These are phyloP conservation scores for Botryosphaeria dothidea DNA, from an alignment of 2,329 filamentous ascomycete genomes.

Conservation along the genomic window DNA sequence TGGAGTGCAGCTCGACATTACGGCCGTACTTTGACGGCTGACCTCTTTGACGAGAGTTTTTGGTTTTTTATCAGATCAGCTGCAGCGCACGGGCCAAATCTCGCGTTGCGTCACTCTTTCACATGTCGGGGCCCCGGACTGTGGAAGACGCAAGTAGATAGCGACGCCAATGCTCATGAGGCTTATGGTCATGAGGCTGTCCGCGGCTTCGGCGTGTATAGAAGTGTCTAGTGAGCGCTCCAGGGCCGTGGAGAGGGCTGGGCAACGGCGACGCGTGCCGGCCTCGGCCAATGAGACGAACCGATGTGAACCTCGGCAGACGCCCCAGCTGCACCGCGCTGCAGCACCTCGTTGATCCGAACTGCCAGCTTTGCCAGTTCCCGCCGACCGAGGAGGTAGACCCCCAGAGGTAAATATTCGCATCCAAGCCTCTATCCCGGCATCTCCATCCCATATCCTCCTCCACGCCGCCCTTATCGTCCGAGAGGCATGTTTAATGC, in stretches of 20 bases:
- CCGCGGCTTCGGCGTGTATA: neutral
- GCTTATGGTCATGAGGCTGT: neutral
- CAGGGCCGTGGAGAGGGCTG: neutral
- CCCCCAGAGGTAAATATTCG: slow-evolving; percentile 2
- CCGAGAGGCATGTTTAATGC: slow-evolving; percentile 41
- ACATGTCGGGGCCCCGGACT: slow-evolving; percentile 13
- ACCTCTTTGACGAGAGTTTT: neutral
- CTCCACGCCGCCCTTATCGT: slow-evolving; percentile 17
- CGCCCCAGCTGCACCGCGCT: neutral
- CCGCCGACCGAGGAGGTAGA: slow-evolving; percentile 19
- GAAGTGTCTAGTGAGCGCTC: neutral
- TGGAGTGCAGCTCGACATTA: no score
- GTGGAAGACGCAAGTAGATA: neutral
- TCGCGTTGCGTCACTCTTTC: slow-evolving; percentile 14
- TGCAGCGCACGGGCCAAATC: slow-evolving; percentile 1
- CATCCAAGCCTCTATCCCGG: neutral
- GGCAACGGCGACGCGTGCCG: neutral
- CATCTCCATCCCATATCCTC: neutral
- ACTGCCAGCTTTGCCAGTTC: slow-evolving; percentile 14
- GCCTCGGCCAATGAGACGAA: slow-evolving; percentile 7
- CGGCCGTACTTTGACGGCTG: neutral
- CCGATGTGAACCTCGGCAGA: slow-evolving; percentile 13
- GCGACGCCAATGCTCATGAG: slow-evolving; percentile 5
- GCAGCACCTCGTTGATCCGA: slow-evolving; percentile 11
- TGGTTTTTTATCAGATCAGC: neutral